Base-by-base conservation (phyloP, 257 asterid species). In the Galeopsis tetrahit region DNA sequence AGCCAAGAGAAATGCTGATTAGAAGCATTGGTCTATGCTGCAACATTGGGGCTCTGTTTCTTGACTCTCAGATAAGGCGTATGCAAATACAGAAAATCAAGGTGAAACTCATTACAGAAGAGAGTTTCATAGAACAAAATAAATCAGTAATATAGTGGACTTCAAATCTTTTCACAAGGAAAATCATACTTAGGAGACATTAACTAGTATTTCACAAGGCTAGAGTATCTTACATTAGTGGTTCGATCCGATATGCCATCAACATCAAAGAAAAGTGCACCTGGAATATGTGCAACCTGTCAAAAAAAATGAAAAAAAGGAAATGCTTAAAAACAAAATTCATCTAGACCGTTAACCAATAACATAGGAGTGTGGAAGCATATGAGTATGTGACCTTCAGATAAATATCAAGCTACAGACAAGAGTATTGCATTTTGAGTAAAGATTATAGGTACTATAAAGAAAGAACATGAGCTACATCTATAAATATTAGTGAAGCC, bases 231-330 rank as follows among this genome's bases (percentile, higher is more conserved):
- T 85, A 91, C 96, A 74, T 82, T 86, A 32, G 90, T 84, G 13
- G 90, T 70, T 80, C 83, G 91, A 78, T 93, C 97, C 2, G 97
- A 82, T 81, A 93, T 69, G 64, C 94, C 97, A 77, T 93, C 97
- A 15, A 93, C 87, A 49, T 93, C 97, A 70, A 91, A 93, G 88
- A 93, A 93, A 75, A 93, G 94, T 13, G 98, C 94, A 75, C 96
- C 97, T 39, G 98, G 98, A 79, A 93, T 93, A 75, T 93, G 98
- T n/a, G 98, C 98, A 62, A 85, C 97, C 98, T 93, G 89, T 80
- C 59, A 66, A 78, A 62, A 62, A 34, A 21, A n/a, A n/a, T n/a
- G n/a, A n/a, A n/a, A 21, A 21, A 63, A 43, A 66, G 6, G 46
- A 14, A 70, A 58, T 8, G 52, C 48, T 34, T 59, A 56, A 11